Base-by-base conservation (phyloP, 2,329 filamentous ascomycete genomes). In the Phaeosphaeria sp. region DNA sequence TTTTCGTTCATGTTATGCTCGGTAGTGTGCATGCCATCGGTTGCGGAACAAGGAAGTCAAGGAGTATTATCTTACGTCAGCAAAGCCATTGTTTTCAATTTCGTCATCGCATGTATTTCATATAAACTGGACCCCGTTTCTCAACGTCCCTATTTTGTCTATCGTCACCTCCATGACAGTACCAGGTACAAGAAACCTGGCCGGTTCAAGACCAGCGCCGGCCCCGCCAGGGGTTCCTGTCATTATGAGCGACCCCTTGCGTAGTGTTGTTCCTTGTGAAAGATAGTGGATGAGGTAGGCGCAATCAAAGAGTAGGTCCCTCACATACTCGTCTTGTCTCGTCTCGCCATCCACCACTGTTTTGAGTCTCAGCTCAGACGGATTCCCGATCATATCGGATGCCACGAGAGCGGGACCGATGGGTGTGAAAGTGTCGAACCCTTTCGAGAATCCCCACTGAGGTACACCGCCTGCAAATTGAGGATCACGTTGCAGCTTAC, bases 361-460 rank as follows among this genome's bases (percentile, higher is more conserved):
- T 15, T 36, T 6, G 3, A 36, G 30, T 3, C 3, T 6, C 6
- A 36, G 13, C 13, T 36, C 13, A 3, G 6, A 3, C 6, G 30
- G 30, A 36, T 36, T 9, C 3, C 30, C 30, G 30, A 36, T 36
- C 30, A 36, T 5, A 3, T 6, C 6, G 3, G 69, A 61, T 0
- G 73, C 67, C 0, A 85, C 78, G 0, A 86, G 64, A 21, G 67
- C 74, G 0, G 83, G 83, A 0, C 83, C 83, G 71, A 85, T 83
- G 0, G 83, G 83, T 55, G 82, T 85, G 60, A 81, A 85, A 0
- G 82, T 84, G 61, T 86, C 83, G 0, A 79, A 73, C 0, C 80
- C 83, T 65, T 86, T 86, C 8, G 84, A 84, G 48, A 86, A 80
- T 51, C 81, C 86, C 69, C 85, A 86, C 59, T 87, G 84, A 0